Base-by-base conservation (phyloP, 202 grass and related monocot species). In the Eragrostis tef region DNA sequence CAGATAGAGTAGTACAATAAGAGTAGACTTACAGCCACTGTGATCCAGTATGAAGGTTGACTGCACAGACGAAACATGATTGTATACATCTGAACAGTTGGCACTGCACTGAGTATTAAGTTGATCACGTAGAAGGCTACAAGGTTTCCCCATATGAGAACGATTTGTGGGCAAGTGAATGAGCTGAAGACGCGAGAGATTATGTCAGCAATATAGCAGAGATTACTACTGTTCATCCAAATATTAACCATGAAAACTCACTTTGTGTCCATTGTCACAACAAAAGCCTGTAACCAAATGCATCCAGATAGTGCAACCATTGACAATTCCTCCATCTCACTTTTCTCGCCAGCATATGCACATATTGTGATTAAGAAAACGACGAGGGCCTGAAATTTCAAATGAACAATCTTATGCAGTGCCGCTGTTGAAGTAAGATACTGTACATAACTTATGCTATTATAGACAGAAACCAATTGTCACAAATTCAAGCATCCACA, bases 281-380 rank as follows among this genome's bases (percentile, higher is more conserved):
- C 84, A 80, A 97, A 97, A 67, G 94, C 90, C 81, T 97, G 94
- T 31, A 97, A 87, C 92, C 91, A 97, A 82, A 97, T 94, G 70
- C 92, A 92, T 54, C 94, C 92, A 34, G 94, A 97, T 16, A 97
- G 88, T 27, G 92, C 88, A 73, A 97, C 90, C 92, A 97, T 93
- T 43, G 92, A 88, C 19, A 97, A 84, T 82, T 97, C 88, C 82
- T 89, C 88, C 86, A 89, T 91, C 67, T 93, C 90, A 81, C 94
- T 81, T 86, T 92, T 93, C 78, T 97, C 84, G 75, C 82, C 79
- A 70, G 89, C 83, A 84, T 97, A 93, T 73, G 86, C 84, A 70
- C 69, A 79, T 22, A 86, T 72, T 16, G 92, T 85, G 67, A 94
- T 86, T 27, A 86, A 84, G 75, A 92, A 97, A 81, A 94, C 81